These are phyloP conservation scores for Annona cherimola DNA, from an alignment of 164 flowering plant genomes.

Conservation along the genomic window DNA sequence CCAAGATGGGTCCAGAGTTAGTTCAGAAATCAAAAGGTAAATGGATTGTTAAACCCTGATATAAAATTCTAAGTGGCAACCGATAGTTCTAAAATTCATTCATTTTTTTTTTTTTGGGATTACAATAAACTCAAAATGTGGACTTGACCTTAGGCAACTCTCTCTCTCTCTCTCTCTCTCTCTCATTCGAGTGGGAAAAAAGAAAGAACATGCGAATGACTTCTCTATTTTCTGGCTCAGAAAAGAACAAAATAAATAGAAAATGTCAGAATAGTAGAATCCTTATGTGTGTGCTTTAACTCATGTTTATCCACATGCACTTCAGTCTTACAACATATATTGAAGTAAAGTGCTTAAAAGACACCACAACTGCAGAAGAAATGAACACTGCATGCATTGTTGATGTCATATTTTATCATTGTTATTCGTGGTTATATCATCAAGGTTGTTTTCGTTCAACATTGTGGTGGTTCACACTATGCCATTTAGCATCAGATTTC, in stretches of 20 bases:
- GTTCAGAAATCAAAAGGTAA: not conserved
- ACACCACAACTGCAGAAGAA: not conserved
- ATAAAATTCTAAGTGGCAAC: not conserved
- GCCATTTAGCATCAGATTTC: not conserved
- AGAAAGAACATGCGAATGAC: not conserved
- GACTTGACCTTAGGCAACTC: not conserved
- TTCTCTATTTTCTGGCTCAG: too few relatives aligned
- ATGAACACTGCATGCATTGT: not conserved
- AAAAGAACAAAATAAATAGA: not conserved
- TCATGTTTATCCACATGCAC: too few relatives aligned
- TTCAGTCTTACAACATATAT: not conserved
- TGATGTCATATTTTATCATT: not conserved
- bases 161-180: not conserved
- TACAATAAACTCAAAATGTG: not conserved
- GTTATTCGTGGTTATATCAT: not conserved
- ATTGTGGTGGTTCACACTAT: not conserved
- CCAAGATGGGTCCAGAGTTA: conserved; percentile 14
- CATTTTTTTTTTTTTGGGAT: too few relatives aligned
- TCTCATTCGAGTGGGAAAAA: not conserved
- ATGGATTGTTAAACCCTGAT: not conserved
- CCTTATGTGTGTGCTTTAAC: too few relatives aligned
- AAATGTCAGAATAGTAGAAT: too few relatives aligned
- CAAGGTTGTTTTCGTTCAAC: not conserved
- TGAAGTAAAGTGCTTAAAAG: not conserved
- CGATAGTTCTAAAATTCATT: not conserved